phyloP scores from a whole-genome alignment of 768 basidiomycete genomes.

The Lactarius deliciosus region DNA sequence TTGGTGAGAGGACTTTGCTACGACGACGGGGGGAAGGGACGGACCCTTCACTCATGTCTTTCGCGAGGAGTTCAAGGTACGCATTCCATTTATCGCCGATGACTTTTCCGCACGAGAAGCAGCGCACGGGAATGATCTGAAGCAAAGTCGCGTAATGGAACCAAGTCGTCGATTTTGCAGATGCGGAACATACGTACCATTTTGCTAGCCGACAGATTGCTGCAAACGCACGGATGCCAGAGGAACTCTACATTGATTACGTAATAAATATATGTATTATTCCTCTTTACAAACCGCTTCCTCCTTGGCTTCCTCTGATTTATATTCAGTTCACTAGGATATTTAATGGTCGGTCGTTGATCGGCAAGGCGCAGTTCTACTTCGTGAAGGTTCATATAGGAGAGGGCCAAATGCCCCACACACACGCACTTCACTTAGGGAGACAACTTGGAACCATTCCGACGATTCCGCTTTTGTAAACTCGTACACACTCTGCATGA shows the following conservation, averaged over 20 bases:
- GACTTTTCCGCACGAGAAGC: conserved; percentile 96
- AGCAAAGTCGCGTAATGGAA: neutral
- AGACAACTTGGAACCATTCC: too few relatives aligned
- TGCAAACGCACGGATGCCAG: too few relatives aligned
- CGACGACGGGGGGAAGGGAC: conserved; percentile 34
- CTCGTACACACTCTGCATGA: too few relatives aligned
- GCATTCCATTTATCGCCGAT: conserved; percentile 94
- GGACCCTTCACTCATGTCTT: conserved; percentile 87
- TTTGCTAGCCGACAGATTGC: neutral
- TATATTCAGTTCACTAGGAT: neutral
- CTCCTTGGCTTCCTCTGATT: too few relatives aligned
- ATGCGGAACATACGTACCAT: neutral
- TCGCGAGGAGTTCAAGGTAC: conserved; percentile 78
- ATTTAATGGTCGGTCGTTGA: neutral
- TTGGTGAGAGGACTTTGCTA: neutral
- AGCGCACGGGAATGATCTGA: conserved; percentile 94
- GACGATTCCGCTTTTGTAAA: too few relatives aligned
- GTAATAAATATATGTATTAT: neutral
- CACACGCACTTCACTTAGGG: too few relatives aligned
- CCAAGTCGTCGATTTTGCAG: neutral
- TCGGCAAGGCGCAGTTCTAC: neutral
- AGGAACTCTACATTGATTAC: neutral
- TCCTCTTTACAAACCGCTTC: too few relatives aligned
- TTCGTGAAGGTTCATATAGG: too few relatives aligned
- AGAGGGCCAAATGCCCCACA: too few relatives aligned